These are phyloP conservation scores for Hymenotorrendiella dingleyae DNA, from an alignment of 2,329 filamentous ascomycete species.

Conservation along the genomic window DNA sequence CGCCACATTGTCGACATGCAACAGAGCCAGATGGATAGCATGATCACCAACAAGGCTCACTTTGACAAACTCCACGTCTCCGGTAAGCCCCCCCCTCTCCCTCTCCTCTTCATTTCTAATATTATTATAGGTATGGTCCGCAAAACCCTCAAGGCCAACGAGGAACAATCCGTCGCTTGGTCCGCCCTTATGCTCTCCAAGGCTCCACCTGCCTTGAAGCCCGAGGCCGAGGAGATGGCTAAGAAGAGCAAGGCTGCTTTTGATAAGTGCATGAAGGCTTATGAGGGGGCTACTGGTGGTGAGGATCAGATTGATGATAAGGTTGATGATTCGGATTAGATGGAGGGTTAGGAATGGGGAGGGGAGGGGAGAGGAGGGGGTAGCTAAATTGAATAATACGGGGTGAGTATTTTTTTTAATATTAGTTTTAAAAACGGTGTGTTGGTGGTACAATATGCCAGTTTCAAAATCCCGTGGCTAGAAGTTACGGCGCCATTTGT, in stretches of 20 bases:
- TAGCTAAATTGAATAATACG: no score
- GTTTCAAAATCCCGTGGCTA: no score
- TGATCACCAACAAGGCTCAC: slow-evolving; percentile 17
- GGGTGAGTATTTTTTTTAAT: no score
- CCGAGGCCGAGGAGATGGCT: background rate
- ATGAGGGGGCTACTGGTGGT: slow-evolving; percentile 15
- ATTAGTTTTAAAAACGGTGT: no score
- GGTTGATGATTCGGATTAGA: slow-evolving; percentile 22
- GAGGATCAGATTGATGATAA: slow-evolving; percentile 25
- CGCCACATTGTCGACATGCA: slow-evolving; percentile 20
- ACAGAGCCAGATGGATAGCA: slow-evolving; percentile 22
- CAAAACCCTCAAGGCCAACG: background rate
- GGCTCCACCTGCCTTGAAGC: background rate
- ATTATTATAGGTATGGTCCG: background rate
- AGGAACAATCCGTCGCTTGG: background rate
- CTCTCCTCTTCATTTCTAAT: background rate
- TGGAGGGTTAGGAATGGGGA: background rate
- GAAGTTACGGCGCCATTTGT: no score
- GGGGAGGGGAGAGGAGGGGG: no score
- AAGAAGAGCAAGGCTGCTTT: background rate
- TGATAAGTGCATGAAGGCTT: slow-evolving; percentile 10
- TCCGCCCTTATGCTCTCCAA: background rate
- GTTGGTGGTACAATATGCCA: no score
- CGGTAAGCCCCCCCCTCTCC: background rate
- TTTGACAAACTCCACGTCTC: slow-evolving; percentile 12